Evolutionary conservation across 345 rosid species (phyloP).

Genomic region (Rhizophora apiculata): DNA sequence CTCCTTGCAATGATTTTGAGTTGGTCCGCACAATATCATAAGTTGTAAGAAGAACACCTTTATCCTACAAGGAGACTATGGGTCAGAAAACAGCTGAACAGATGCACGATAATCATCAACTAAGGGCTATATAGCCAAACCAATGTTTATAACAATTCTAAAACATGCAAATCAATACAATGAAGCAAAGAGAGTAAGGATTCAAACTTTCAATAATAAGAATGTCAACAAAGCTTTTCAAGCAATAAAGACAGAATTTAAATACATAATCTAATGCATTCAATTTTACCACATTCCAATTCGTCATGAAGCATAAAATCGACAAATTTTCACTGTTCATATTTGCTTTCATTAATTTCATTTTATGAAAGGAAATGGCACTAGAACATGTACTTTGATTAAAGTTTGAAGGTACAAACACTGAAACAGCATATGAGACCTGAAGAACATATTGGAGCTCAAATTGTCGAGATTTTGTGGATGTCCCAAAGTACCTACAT

Average conservation of each 20-base stretch:
- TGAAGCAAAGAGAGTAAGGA: too few species aligned
- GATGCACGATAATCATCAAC: conserved; percentile 7
- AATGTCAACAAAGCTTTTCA: too few species aligned
- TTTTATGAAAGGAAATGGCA: not conserved
- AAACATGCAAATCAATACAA: not conserved
- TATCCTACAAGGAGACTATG: conserved; percentile 48
- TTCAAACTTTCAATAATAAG: too few species aligned
- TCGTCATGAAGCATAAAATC: conserved; percentile 1
- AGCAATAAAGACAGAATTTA: too few species aligned
- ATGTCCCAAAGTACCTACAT: conserved; percentile 72
- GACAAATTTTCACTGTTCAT: not conserved
- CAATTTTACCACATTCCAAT: not conserved
- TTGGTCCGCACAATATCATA: conserved; percentile 93
- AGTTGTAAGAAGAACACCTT: conserved; percentile 87
- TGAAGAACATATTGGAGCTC: conserved; percentile 82
- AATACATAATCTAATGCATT: too few species aligned
- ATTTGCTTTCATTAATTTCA: not conserved
- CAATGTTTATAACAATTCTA: not conserved
- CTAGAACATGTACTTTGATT: not conserved
- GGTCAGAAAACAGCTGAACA: conserved; percentile 10
- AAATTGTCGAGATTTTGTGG: conserved; percentile 72
- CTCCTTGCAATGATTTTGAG: conserved; percentile 65
- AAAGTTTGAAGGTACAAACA: conserved; percentile 5
- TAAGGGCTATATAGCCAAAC: not conserved
- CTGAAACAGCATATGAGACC: conserved; percentile 40